Conservation (phyloP, 2,329 filamentous ascomycete species). For the Paraphaeosphaeria sporulosa region DNA sequence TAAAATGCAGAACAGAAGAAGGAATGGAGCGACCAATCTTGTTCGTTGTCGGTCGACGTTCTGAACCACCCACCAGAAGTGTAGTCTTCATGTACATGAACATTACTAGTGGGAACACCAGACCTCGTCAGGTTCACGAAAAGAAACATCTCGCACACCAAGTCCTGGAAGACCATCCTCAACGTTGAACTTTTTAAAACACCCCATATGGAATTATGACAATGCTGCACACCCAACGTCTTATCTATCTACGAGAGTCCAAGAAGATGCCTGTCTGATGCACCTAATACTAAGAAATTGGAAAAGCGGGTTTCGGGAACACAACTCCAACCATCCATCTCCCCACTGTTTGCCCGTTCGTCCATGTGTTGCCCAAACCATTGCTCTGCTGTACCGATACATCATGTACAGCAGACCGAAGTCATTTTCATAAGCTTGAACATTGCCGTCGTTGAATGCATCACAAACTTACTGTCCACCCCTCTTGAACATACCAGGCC, state of each 20-base stretch:
- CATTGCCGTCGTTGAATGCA: constrained; percentile 6
- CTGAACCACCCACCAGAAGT: too few relatives aligned
- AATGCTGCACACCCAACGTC: constrained; percentile 4
- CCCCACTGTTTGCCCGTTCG: neutral
- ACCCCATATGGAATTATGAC: constrained; percentile 6
- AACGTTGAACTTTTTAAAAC: constrained; percentile 7
- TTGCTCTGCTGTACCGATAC: constrained; percentile 3
- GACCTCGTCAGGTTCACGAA: neutral
- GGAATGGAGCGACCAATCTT: too few relatives aligned
- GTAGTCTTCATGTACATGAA: too few relatives aligned
- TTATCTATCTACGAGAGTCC: neutral
- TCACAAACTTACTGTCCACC: constrained; percentile 14
- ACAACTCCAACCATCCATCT: constrained; percentile 2
- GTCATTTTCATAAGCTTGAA: neutral
- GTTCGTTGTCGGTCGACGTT: too few relatives aligned
- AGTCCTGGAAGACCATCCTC: neutral
- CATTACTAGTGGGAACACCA: too few relatives aligned
- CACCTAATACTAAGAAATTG: neutral
- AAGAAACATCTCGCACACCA: neutral
- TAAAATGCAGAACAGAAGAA: too few relatives aligned
- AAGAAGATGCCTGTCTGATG: neutral
- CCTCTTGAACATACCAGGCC: constrained; percentile 48
- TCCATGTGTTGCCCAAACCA: constrained; percentile 6
- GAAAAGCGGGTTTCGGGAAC: neutral
- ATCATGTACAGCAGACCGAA: constrained; percentile 12